phyloP scores from a whole-genome alignment of 257 asterid species.

The Fraxinus anomala region DNA sequence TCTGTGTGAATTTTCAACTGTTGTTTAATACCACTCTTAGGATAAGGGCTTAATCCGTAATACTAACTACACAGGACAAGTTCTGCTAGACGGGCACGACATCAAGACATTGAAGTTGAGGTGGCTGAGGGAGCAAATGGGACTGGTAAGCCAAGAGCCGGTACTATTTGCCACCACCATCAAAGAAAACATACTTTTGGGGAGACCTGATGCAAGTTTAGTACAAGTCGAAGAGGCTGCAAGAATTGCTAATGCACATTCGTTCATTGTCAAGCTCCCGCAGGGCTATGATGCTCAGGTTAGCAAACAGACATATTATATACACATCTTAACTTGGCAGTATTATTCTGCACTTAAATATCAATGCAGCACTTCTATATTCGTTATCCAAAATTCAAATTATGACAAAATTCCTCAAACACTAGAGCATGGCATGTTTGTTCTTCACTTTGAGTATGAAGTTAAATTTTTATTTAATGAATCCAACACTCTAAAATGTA shows the following conservation, averaged over 20 bases:
- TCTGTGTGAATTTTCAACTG: neutral
- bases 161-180: constrained; percentile 85
- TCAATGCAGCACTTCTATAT: neutral
- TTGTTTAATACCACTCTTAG: neutral
- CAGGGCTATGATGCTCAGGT: constrained; percentile 88
- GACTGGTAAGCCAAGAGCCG: constrained; percentile 93
- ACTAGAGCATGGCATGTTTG: neutral
- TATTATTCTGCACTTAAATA: neutral
- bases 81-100: constrained; percentile 73
- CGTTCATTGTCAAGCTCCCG: constrained; percentile 71
- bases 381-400: neutral
- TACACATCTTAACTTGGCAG: neutral
- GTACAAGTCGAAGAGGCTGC: constrained; percentile 75
- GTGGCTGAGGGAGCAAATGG: constrained; percentile 86
- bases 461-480: neutral
- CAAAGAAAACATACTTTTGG: constrained; percentile 78
- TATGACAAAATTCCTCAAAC: too few relatives aligned
- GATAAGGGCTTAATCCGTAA: neutral
- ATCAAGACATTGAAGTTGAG: constrained; percentile 64
- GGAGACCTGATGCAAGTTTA: constrained; percentile 56
- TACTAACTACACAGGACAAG: constrained; percentile 27
- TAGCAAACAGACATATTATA: constrained; percentile 7
- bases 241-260: constrained; percentile 80
- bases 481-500: neutral
- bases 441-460: neutral